Evolutionary conservation across 306 rosid genomes (phyloP).

Genomic region (Gastrolobium bilobum): DNA sequence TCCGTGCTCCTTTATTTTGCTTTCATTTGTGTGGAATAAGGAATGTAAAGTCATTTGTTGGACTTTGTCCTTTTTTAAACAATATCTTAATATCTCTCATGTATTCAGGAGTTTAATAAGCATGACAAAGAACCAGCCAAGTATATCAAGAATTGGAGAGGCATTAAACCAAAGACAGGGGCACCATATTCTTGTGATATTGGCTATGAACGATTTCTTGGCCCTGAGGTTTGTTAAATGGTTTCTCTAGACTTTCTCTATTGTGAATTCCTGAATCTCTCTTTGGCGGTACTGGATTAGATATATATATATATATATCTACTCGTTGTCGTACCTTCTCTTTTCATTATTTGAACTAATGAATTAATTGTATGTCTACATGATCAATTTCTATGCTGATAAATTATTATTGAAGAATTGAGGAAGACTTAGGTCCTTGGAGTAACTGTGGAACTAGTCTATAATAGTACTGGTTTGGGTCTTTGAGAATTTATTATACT

Average conservation of each 20-base stretch:
- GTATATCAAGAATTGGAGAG: constrained; percentile 94
- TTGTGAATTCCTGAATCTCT: not conserved
- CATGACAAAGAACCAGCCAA: constrained; percentile 97
- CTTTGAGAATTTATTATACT: too few relatives aligned
- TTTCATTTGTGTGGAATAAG: constrained; percentile 10
- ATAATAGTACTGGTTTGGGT: too few relatives aligned
- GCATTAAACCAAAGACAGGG: constrained; percentile 97
- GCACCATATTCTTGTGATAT: constrained; percentile 99
- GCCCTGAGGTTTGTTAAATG: constrained; percentile 84
- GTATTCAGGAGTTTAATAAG: constrained; percentile 80
- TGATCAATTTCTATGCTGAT: too few relatives aligned
- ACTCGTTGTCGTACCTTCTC: constrained; percentile 9
- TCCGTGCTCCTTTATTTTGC: not conserved
- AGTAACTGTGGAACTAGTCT: too few relatives aligned
- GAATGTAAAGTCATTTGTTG: constrained; percentile 32
- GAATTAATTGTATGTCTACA: not conserved
- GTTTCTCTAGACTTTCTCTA: constrained; percentile 27
- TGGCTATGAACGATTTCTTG: constrained; percentile 98
- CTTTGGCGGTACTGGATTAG: constrained; percentile 7
- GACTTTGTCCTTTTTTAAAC: constrained; percentile 37
- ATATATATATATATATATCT: not conserved
- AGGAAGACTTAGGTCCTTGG: too few relatives aligned
- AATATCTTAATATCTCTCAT: constrained; percentile 45
- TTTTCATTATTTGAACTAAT: constrained; percentile 14
- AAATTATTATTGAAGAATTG: too few relatives aligned